Evolutionary conservation across 225 moss, liverwort and hornwort species (phyloP), one percentile per base, ranked within the genome.

Genomic region (Asterella californica): DNA sequence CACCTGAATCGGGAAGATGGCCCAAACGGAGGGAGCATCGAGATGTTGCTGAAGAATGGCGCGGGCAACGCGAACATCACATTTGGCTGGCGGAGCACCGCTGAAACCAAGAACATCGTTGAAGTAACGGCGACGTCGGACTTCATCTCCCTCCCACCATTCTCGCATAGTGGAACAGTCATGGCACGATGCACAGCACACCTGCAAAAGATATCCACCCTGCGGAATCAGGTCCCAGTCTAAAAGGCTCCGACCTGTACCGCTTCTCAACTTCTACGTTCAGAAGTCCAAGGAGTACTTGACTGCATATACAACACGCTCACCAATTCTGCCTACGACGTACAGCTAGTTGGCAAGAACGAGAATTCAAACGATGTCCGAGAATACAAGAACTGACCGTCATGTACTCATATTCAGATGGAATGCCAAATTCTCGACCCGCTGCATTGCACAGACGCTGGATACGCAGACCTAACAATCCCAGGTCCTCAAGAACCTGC

Each of bases 71-170:
- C 53, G 76, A n/a, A 89, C 82, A 80, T 94, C 92, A 84, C 96
- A 94, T 2, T 82, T 82, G 38, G 83, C 82, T 49, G 96, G 91
- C 49, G 92, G 86, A 50, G 82, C 46, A 70, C 89, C 94, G 46
- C 81, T 86, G 27, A 82, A 84, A 32, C 91, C 88, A 7, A 96
- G 80, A 70, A 94, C 85, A 32, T 83, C 86, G 59, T 82, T 90
- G 62, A 88, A 85, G 80, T 82, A 96, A 1, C 94, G 85, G 85
- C 86, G 38, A n/a, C n/a, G n/a, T n/a, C 96, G 91, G 76, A 87
- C 90, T 63, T 83, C 94, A 79, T 94, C 92, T 81, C 90, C 91
- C 81, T 96, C 96, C 96, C 96, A 96, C 96, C 96, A 96, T 42
- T 92, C 93, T 45, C 96, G 90, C 92, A 96, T 83, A 53, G 92